phyloP scores from a whole-genome alignment of 176 grass and related monocot species.

The Cenchrus fungigraminus region DNA sequence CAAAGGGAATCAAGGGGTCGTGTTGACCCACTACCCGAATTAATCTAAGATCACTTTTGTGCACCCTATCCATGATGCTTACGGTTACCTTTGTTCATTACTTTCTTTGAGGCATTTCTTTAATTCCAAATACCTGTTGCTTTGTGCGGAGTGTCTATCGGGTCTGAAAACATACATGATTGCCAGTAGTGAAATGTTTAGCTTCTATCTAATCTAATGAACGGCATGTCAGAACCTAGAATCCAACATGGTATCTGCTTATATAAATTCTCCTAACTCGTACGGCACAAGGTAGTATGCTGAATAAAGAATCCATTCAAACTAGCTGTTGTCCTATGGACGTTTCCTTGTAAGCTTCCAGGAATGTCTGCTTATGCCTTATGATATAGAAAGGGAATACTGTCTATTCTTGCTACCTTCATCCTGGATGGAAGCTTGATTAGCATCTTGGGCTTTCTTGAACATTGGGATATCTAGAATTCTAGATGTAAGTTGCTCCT shows the following conservation, averaged over 20 bases:
- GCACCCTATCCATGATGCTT: background rate
- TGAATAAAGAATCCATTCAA: background rate
- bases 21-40: background rate
- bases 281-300: background rate
- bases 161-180: background rate
- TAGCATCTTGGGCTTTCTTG: background rate
- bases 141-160: background rate
- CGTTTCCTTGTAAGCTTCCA: background rate
- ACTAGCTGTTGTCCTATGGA: background rate
- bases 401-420: background rate
- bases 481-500: background rate
- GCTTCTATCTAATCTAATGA: background rate
- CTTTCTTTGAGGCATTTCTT: background rate
- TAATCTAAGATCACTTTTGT: background rate
- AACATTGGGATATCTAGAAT: background rate
- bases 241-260: background rate
- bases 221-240: background rate
- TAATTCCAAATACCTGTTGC: constrained; percentile 10
- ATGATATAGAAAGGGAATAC: background rate
- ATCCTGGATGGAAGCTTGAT: constrained; percentile 1
- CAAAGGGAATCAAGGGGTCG: background rate
- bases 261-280: background rate
- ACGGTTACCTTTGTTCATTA: background rate
- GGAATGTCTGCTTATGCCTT: background rate
- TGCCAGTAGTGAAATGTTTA: background rate